Conservation (phyloP, 208 protist genomes). For the Leishmania tarentolae region DNA sequence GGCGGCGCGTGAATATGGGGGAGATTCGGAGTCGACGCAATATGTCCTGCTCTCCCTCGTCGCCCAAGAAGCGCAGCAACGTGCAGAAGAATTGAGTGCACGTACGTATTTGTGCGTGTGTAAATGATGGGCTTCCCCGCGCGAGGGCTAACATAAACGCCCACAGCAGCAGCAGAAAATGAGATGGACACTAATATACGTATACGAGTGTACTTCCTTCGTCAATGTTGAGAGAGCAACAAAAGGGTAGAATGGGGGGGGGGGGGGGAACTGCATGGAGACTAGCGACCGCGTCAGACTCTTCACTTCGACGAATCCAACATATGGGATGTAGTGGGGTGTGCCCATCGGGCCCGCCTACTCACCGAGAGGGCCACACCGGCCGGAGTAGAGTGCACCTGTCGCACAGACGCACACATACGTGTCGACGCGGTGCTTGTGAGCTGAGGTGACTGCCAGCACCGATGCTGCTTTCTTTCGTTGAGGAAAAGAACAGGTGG, state of each 20-base stretch:
- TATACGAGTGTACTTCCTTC: too few species aligned
- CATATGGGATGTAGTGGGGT: background rate
- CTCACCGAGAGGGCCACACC: too few species aligned
- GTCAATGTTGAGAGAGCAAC: background rate
- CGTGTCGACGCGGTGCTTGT: background rate
- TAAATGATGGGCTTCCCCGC: background rate
- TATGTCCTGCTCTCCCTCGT: background rate
- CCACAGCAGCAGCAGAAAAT: too few species aligned
- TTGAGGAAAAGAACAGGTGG: too few species aligned
- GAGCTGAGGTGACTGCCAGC: too few species aligned
- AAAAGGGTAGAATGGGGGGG: background rate
- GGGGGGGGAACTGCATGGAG: background rate
- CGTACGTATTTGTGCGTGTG: background rate
- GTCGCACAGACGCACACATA: background rate
- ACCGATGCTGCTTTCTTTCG: too few species aligned
- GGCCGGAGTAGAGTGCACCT: too few species aligned
- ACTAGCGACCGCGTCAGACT: background rate
- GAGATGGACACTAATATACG: background rate
- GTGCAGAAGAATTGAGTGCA: background rate
- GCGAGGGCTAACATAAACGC: background rate
- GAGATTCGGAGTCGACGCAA: background rate
- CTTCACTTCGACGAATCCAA: background rate
- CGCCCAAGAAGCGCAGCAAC: background rate
- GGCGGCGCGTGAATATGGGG: background rate
- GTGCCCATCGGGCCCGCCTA: too few species aligned